phyloP scores from a whole-genome alignment of 768 basidiomycete genomes.

The Lactifluus volemus region DNA sequence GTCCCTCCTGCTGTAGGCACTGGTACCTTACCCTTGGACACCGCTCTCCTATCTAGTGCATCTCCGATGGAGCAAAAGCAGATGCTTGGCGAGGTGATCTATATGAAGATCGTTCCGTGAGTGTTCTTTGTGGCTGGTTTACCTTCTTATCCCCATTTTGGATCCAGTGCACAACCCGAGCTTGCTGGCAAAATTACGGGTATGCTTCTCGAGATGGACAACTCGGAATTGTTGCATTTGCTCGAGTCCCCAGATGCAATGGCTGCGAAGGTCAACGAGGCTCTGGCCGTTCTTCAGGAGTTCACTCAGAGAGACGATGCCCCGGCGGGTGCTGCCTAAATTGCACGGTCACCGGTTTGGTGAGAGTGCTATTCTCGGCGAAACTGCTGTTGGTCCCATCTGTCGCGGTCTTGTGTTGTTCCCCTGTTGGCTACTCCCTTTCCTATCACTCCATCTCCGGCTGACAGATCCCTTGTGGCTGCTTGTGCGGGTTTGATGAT shows the following conservation, averaged over 20 bases:
- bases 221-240: conserved; percentile 82
- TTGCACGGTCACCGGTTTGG: background rate
- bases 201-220: conserved; percentile 99
- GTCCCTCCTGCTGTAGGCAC: conserved; percentile 33
- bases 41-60: conserved; percentile 51
- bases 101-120: conserved; percentile 80
- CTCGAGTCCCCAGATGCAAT: conserved; percentile 77
- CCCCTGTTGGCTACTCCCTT: conserved; percentile 15
- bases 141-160: conserved; percentile 16
- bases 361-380: background rate
- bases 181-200: conserved; percentile 98
- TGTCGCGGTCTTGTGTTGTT: conserved; percentile 30
- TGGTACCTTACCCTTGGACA: conserved; percentile 48
- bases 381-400: conserved; percentile 27
- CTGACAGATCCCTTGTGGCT: conserved; percentile 26
- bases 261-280: conserved; percentile 86
- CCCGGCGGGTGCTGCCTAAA: conserved; percentile 7
- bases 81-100: conserved; percentile 94
- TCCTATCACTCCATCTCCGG: conserved; percentile 24
- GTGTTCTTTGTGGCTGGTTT: conserved; percentile 27
- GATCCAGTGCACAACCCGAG: conserved; percentile 68
- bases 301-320: conserved; percentile 46
- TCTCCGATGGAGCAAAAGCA: conserved; percentile 90
- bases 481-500: conserved; percentile 37
- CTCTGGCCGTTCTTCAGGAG: conserved; percentile 80